Base-by-base conservation (phyloP, 257 asterid genomes). In the Apocynum venetum region DNA sequence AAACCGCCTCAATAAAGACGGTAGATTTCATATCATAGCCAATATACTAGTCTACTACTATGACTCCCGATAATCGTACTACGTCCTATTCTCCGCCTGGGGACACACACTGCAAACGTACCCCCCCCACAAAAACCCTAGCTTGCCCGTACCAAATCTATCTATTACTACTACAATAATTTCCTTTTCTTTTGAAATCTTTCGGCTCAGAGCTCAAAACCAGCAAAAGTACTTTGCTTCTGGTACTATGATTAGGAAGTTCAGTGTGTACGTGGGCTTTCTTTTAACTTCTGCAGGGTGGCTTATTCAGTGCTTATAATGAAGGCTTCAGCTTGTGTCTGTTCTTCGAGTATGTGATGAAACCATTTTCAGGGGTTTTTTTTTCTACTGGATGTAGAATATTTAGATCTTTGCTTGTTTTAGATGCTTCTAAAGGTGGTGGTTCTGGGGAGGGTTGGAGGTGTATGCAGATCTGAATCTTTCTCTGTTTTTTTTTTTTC, bases 81-180 rank as follows among this genome's bases (percentile, higher is more conserved):
- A 25, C 31, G 31, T 25, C 31, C 31, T 25, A 25, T 25, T 25
- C 31, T 25, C 31, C 31, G 31, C 31, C 31, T 25, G 31, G 31
- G 31, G 31, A 25, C 31, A 25, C 31, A 25, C 31, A 25, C 31
- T 25, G 31, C 31, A 20, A 8, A 44, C 73, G 73, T 69, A 71
- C 53, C 53, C 31, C 0, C 31, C 31, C 31, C 31, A 25, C 31
- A 25, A 25, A 25, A 25, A 25, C 31, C 31, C 31, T 25, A 25
- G 31, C 31, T 25, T 25, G 31, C 31, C 31, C 87, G 52, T 66
- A 71, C 75, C 72, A 19, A 66, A 70, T 80, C 75, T 77, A 41
- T 51, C 36, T 12, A 57, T 36, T 57, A 20, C 14, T 52, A 11
- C 57, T 25, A 25, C 31, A 25, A 25, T 25, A 52, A 13, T 15